phyloP scores from a whole-genome alignment of 2,329 filamentous ascomycete species.

The Cadophora sp. region DNA sequence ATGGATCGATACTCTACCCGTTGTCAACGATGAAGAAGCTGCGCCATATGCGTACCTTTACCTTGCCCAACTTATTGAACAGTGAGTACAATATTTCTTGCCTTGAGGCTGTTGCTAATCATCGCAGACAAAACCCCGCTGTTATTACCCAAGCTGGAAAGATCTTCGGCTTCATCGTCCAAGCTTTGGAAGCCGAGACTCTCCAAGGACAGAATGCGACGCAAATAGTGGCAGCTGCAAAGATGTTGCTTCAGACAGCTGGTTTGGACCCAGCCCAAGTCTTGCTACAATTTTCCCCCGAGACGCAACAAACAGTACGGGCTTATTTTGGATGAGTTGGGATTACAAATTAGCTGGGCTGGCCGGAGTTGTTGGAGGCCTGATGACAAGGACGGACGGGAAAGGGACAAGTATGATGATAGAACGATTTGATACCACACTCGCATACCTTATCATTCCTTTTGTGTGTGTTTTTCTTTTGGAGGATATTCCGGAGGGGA shows the following conservation, averaged over 20 bases:
- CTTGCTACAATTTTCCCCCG: conserved; percentile 75
- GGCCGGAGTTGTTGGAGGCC: conserved; percentile 17
- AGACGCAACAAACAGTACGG: conserved; percentile 81
- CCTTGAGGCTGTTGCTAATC: conserved; percentile 38
- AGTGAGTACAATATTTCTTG: conserved; percentile 65
- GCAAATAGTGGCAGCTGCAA: conserved; percentile 78
- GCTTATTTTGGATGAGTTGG: conserved; percentile 72
- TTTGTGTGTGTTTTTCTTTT: conserved; percentile 32
- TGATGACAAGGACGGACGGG: conserved; percentile 18
- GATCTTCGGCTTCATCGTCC: conserved; percentile 83
- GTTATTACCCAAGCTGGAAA: conserved; percentile 80
- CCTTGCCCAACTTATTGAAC: conserved; percentile 87
- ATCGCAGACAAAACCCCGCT: conserved; percentile 79
- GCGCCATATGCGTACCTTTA: conserved; percentile 96
- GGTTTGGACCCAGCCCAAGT: conserved; percentile 79
- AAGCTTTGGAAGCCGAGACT: conserved; percentile 90
- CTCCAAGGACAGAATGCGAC: conserved; percentile 83
- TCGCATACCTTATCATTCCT: conserved; percentile 24
- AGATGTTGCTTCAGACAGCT: conserved; percentile 76
- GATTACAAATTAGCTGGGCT: conserved; percentile 3
- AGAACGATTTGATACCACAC: conserved; percentile 42
- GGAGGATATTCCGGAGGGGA: conserved; percentile 22
- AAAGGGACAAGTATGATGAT: conserved; percentile 31
- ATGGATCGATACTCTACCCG: conserved; percentile 91
- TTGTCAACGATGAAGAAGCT: conserved; percentile 95